These are phyloP conservation scores for Leishmania tropica DNA, from an alignment of 208 protist species.

Conservation along the genomic window DNA sequence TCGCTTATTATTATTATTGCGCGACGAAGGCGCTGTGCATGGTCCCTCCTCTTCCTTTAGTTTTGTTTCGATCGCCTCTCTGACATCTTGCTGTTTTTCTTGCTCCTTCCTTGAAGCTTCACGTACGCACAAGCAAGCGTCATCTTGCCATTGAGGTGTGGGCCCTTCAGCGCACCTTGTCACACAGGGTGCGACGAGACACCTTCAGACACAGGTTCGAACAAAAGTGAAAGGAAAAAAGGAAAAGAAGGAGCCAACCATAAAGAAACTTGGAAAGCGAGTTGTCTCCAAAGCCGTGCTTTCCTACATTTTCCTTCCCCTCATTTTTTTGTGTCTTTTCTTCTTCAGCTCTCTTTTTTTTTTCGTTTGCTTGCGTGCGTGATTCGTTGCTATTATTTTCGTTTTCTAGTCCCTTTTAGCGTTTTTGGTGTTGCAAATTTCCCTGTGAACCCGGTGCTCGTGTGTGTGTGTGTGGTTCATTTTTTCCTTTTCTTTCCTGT, in stretches of 20 bases:
- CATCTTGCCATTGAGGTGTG: not conserved
- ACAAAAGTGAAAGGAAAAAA: not conserved
- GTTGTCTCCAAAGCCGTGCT: not conserved
- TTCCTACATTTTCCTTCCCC: not conserved
- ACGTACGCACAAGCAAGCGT: not conserved
- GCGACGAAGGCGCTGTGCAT: not conserved
- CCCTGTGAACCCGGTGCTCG: not conserved
- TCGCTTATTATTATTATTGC: not conserved
- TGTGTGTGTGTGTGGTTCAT: not conserved
- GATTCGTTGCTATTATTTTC: not conserved
- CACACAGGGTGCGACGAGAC: too few relatives aligned
- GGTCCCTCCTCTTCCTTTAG: not conserved
- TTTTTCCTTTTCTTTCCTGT: not conserved
- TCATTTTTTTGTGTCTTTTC: not conserved
- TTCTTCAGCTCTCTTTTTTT: not conserved
- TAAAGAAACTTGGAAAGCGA: not conserved
- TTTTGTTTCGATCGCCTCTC: not conserved
- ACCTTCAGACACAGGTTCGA: not conserved
- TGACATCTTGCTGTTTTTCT: not conserved
- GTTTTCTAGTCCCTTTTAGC: not conserved
- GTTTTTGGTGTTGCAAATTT: not conserved
- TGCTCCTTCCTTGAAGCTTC: constrained; percentile 1
- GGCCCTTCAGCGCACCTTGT: not conserved
- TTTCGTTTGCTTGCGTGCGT: not conserved
- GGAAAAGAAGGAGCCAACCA: too few relatives aligned